Conservation (phyloP, 441 rosid genomes). For the Theobroma grandiflorum region DNA sequence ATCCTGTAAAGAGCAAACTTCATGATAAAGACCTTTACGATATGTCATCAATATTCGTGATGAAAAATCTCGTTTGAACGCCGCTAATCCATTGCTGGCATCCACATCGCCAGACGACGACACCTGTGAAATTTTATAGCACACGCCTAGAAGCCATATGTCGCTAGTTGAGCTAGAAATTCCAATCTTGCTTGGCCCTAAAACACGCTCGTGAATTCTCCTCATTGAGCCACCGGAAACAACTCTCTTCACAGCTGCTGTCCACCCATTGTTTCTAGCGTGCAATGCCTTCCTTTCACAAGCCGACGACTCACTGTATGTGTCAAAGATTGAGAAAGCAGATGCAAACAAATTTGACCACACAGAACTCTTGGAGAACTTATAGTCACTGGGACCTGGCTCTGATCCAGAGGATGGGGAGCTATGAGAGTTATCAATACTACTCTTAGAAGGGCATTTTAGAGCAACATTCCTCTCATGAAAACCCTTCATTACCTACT, state of each 20-base stretch:
- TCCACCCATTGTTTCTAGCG: constrained; percentile 69
- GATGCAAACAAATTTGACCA: constrained; percentile 73
- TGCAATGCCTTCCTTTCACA: constrained; percentile 49
- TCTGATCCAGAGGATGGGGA: constrained; percentile 50
- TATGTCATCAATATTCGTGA: constrained; percentile 82
- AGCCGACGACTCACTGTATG: constrained; percentile 53
- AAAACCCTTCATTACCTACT: constrained; percentile 87
- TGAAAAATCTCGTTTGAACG: constrained; percentile 73
- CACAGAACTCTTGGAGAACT: constrained; percentile 51
- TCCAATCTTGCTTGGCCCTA: constrained; percentile 76
- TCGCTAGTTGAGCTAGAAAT: constrained; percentile 66
- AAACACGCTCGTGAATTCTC: constrained; percentile 84
- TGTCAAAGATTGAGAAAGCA: constrained; percentile 73
- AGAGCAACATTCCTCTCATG: constrained; percentile 61
- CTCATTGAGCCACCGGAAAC: constrained; percentile 82
- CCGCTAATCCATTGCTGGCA: constrained; percentile 51
- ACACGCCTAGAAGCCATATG: constrained; percentile 86
- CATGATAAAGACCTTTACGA: constrained; percentile 71
- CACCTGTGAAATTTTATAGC: constrained; percentile 69
- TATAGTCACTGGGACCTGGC: constrained; percentile 50
- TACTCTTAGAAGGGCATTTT: constrained; percentile 55
- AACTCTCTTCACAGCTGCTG: constrained; percentile 68
- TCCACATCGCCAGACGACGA: constrained; percentile 46
- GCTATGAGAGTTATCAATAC: constrained; percentile 50
- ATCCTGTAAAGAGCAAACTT: background rate